Conservation (phyloP, 2,329 filamentous ascomycete species). For the Botrytis byssoidea region DNA sequence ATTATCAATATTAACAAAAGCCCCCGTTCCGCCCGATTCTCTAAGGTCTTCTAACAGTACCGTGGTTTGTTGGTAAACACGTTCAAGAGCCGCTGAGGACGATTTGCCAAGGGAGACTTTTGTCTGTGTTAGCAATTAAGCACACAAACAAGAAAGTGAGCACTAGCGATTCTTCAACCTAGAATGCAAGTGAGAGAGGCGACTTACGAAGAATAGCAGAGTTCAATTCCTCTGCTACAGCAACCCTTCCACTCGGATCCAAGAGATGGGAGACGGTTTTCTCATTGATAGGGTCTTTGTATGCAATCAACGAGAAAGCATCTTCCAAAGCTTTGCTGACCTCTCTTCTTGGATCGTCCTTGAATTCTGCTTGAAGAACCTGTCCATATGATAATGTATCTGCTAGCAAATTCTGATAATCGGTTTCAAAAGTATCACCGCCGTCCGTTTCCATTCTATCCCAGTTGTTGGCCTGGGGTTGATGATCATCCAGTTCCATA, state of each 20-base stretch:
- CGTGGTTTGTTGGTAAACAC: conserved; percentile 80
- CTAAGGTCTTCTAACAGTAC: conserved; percentile 81
- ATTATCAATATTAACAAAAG: conserved; percentile 71
- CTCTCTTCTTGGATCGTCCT: conserved; percentile 65
- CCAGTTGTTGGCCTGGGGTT: conserved; percentile 42
- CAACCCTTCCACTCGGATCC: conserved; percentile 69
- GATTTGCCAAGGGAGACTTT: conserved; percentile 88
- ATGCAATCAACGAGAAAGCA: conserved; percentile 86
- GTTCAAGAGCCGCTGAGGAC: conserved; percentile 80
- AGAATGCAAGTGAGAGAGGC: not conserved
- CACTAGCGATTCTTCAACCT: not conserved
- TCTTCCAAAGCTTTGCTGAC: conserved; percentile 73
- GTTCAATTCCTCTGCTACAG: conserved; percentile 90
- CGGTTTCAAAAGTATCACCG: conserved; percentile 27
- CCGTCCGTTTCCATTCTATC: conserved; percentile 57
- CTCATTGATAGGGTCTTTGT: conserved; percentile 74
- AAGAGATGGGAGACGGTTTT: conserved; percentile 73
- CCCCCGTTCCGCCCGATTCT: conserved; percentile 74
- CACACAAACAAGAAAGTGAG: not conserved
- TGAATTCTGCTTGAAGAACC: conserved; percentile 74
- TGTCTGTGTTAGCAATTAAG: conserved; percentile 25
- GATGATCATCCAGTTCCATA: conserved; percentile 57
- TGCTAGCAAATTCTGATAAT: conserved; percentile 52
- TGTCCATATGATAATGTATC: conserved; percentile 79
- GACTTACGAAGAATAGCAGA: conserved; percentile 72